Percentiles rank a stretch among this genome's conserved stretches.
Evolutionary conservation across 176 grass and related monocot genomes (phyloP).

Genomic region (Aegilops longissima): DNA sequence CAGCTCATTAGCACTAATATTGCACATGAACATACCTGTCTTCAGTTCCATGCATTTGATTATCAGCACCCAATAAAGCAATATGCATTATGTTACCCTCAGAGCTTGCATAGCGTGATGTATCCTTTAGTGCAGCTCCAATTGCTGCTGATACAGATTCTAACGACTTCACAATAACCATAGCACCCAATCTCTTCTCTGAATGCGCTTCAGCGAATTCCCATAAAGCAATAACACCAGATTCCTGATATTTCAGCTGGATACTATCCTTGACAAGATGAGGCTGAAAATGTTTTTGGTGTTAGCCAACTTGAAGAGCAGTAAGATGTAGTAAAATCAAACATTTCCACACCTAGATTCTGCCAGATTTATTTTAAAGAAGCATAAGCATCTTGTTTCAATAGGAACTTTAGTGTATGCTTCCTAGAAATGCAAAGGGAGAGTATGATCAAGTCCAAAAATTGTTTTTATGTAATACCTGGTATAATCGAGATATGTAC

Average conservation of each 20-base stretch:
- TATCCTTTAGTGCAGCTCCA: slow-evolving; percentile 61
- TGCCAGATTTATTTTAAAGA: neutral
- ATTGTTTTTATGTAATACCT: slow-evolving; percentile 44
- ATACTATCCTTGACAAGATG: slow-evolving; percentile 81
- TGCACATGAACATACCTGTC: slow-evolving; percentile 53
- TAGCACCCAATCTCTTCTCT: slow-evolving; percentile 73
- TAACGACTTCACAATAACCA: slow-evolving; percentile 83
- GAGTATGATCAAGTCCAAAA: neutral
- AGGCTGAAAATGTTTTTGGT: slow-evolving; percentile 54
- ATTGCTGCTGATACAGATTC: slow-evolving; percentile 55
- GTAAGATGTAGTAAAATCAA: slow-evolving; percentile 6
- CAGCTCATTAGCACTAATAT: neutral
- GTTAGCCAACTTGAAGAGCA: slow-evolving; percentile 29
- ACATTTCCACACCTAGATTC: neutral
- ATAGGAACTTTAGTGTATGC: neutral
- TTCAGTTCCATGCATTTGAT: slow-evolving; percentile 57
- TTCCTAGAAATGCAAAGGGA: neutral
- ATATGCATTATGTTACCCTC: slow-evolving; percentile 91
- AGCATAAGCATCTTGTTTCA: slow-evolving; percentile 10
- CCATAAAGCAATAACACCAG: slow-evolving; percentile 71
- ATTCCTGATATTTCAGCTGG: slow-evolving; percentile 65
- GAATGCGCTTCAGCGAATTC: slow-evolving; percentile 63
- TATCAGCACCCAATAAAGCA: slow-evolving; percentile 73
- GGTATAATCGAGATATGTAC: slow-evolving; percentile 88
- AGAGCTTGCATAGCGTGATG: slow-evolving; percentile 19